Evolutionary conservation across 2,329 filamentous ascomycete species (phyloP), one percentile per base, ranked within the genome.

Genomic region (Geosmithia flava): DNA sequence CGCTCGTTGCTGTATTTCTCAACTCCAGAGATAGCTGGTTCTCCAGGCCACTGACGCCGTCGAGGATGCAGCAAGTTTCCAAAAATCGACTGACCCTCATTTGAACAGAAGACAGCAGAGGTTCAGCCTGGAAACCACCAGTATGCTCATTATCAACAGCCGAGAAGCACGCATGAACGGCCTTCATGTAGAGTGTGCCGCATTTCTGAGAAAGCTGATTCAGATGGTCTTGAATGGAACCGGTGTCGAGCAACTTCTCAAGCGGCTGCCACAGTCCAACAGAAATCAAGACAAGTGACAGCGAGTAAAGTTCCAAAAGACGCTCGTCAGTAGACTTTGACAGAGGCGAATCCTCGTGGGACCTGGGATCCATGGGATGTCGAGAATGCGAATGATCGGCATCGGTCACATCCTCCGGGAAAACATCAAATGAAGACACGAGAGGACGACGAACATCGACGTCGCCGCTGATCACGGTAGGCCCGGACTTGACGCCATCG

Each of bases 241-340:
- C 20, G 19, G 7, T 3, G 7, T 19, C 8, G 3, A 19, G 3
- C 0, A 80, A 64, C 17, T 71, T 68, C 48, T 79, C 76, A 0
- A 88, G 69, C 11, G 78, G 81, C 3, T 76, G 79, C 86, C 86
- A 91, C 8, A 90, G 64, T 7, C 86, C 86, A 47, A 90, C 79
- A 7, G 86, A 86, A 2, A 89, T 68, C 0, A 91, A 70, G 3
- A 88, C 67, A 66, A 88, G 76, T 17, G 83, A 83, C 1, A 91
- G 69, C 7, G 83, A 81, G 59, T 88, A 88, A 2, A 90, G 66
- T 51, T 90, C 86, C 30, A 80, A 66, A 1, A 77, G 72, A 40
- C 78, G 76, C 41, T 74, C 74, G 48, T 81, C 76, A 1, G 73
- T 68, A 5, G 70, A 71, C 42, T 67, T 67, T 3, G 63, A 57